Conservation (phyloP, 2,329 filamentous ascomycete genomes). For the Boeremia lycopersici region DNA sequence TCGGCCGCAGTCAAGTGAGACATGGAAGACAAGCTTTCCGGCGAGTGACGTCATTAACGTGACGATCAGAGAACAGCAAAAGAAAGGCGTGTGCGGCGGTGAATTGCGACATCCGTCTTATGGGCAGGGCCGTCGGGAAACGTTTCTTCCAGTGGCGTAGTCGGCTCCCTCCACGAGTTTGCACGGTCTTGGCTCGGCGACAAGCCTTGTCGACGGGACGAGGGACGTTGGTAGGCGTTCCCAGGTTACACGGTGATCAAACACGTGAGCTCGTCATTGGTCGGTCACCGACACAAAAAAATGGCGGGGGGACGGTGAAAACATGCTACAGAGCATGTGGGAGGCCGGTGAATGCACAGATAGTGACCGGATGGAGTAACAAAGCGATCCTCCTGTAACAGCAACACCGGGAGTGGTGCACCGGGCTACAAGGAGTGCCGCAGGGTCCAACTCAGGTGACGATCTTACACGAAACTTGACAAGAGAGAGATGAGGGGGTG, state of each 20-base stretch:
- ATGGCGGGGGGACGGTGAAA: slow-evolving; percentile 5
- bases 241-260: slow-evolving; percentile 29
- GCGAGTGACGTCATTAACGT: slow-evolving; percentile 28
- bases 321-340: not conserved
- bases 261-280: slow-evolving; percentile 21
- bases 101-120: slow-evolving; percentile 26
- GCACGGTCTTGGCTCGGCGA: slow-evolving; percentile 20
- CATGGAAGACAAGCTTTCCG: slow-evolving; percentile 16
- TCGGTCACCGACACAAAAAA: not conserved
- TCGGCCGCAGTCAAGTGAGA: slow-evolving; percentile 17
- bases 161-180: slow-evolving; percentile 15
- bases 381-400: slow-evolving; percentile 11
- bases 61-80: slow-evolving; percentile 21
- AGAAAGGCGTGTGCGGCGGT: slow-evolving; percentile 16
- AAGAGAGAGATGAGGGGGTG: slow-evolving; percentile 24
- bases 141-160: slow-evolving; percentile 19
- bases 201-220: slow-evolving; percentile 16
- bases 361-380: slow-evolving; percentile 8
- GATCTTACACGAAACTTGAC: slow-evolving; percentile 31
- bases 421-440: slow-evolving; percentile 22
- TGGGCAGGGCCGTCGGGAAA: slow-evolving; percentile 17
- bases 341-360: slow-evolving; percentile 3
- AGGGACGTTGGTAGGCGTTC: slow-evolving; percentile 16
- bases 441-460: slow-evolving; percentile 36
- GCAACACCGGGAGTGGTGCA: slow-evolving; percentile 3